A percentile compares a stretch with the other conserved stretches of the same genome.
Conservation (phyloP, 1,284 basidiomycete species). For the Leucoagaricus sp. region DNA sequence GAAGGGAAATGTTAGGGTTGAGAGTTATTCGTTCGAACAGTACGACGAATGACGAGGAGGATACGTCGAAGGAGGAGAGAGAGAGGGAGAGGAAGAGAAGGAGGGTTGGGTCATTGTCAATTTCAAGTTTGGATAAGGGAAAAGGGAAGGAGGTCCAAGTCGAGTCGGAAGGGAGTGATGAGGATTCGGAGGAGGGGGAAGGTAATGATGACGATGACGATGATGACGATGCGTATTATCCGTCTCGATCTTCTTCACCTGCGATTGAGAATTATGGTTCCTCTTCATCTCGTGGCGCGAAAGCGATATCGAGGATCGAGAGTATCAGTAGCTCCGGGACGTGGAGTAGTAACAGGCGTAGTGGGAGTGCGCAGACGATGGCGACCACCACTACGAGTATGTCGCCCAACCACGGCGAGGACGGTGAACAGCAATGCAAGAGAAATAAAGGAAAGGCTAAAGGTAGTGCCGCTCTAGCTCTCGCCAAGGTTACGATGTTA, state of each 20-base stretch:
- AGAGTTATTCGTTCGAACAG: background rate
- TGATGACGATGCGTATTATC: slow-evolving; percentile 12
- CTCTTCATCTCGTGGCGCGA: background rate
- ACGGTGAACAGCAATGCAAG: background rate
- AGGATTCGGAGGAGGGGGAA: slow-evolving; percentile 3
- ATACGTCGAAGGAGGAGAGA: background rate
- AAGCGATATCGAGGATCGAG: background rate
- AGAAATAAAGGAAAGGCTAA: slow-evolving; percentile 28
- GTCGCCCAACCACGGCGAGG: background rate
- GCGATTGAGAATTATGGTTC: background rate
- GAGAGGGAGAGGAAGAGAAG: slow-evolving; percentile 10
- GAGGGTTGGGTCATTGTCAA: slow-evolving; percentile 9
- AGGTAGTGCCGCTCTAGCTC: slow-evolving; percentile 34
- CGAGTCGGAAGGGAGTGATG: slow-evolving; percentile 6
- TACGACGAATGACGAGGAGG: background rate
- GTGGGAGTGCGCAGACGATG: background rate
- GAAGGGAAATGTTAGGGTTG: slow-evolving; percentile 10
- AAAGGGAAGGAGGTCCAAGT: background rate
- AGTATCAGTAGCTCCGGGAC: background rate
- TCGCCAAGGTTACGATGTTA: slow-evolving; percentile 30
- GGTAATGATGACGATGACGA: slow-evolving; percentile 12
- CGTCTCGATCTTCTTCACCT: slow-evolving; percentile 16
- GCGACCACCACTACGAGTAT: background rate
- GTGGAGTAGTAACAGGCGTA: background rate
- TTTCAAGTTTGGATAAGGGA: background rate